Evolutionary conservation across 2,329 filamentous ascomycete species (phyloP), one percentile per base, ranked within the genome.

Genomic region (Anisogramma anomala): DNA sequence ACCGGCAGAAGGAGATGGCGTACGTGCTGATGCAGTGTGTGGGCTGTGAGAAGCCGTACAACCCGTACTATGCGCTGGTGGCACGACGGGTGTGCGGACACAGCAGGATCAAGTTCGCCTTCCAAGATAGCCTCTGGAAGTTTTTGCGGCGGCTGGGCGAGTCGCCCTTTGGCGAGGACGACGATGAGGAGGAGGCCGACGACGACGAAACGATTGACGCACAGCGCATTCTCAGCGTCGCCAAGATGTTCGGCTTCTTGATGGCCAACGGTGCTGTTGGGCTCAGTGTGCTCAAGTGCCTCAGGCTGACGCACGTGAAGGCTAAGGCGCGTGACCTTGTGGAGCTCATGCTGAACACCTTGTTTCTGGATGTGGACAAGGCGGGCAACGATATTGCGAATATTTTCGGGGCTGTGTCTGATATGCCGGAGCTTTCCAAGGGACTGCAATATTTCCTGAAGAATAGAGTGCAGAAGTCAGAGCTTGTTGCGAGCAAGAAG

Each of bases 41-140:
- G 1, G 84, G 84, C 32, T 81, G 82, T 3, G 91, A 96, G 62
- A 69, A 80, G 42, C 69, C 71, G 1, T 94, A 95, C 61, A 98
- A 98, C 53, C 84, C 84, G 0, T 98, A 94, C 63, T 98, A 98
- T 57, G 84, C 84, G 0, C 67, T 94, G 1, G 79, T 98, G 27
- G 87, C 86, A 8, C 76, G 75, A 35, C 79, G 80, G 49, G 70
- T 95, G 7, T 93, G 87, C 54, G 68, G 68, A 3, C 84, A 88
- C 46, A 77, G 77, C 50, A 77, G 79, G 52, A 71, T 93, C 50
- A 77, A 78, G 47, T 89, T 89, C 63, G 80, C 84, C 1, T 93
- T 96, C 56, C 84, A 91, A 56, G 87, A 89, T 53, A 77, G 81
- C 6, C 66, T 96, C 1, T 94, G 88, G 79, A 85, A 83, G 51